Evolutionary conservation across 2,329 filamentous ascomycete species (phyloP), one percentile per base, ranked within the genome.

Genomic region (Ascochyta fabae): DNA sequence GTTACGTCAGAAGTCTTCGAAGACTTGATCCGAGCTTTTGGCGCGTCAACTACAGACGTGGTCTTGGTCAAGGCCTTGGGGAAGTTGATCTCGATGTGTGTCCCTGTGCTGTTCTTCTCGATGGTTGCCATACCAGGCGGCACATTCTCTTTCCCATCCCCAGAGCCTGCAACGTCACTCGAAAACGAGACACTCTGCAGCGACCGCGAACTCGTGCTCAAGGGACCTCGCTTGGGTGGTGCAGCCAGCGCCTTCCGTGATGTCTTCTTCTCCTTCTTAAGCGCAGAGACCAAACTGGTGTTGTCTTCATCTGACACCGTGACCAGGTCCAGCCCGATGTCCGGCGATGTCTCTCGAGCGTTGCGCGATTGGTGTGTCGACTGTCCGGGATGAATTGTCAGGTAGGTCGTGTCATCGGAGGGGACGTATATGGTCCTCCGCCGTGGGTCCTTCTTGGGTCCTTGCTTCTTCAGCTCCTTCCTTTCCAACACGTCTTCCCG

Each of bases 111-210:
- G 57, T 72, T 72, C 47, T 51, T 63, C 40, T 68, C 64, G 9
- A 67, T 56, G 5, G 69, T 60, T 13, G 68, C 65, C 49, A 67
- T 61, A n/a, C 80, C 80, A 1, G 85, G 86, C 13, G 84, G 84
- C 5, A 86, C 66, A 59, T 88, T 88, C 68, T 88, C 86, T 63
- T 88, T 88, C 6, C 86, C 86, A 4, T 79, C 80, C 31, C 83
- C 83, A 44, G 79, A 78, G 23, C 84, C 84, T 55, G 76, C 65
- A n/a, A 82, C 67, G 62, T 86, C 82, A 39, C 75, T 65, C 16
- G 71, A 68, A 36, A 75, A 71, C 4, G 74, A 73, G 7, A 70
- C 65, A 42, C 77, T 78, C 60, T 83, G 82, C 6, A 72, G 56
- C 24, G 66, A 67, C 23, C 67, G 68, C 6, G 66, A 56, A 12